Evolutionary conservation across 2,329 filamentous ascomycete genomes (phyloP).

Genomic region (Diaporthe sp.): DNA sequence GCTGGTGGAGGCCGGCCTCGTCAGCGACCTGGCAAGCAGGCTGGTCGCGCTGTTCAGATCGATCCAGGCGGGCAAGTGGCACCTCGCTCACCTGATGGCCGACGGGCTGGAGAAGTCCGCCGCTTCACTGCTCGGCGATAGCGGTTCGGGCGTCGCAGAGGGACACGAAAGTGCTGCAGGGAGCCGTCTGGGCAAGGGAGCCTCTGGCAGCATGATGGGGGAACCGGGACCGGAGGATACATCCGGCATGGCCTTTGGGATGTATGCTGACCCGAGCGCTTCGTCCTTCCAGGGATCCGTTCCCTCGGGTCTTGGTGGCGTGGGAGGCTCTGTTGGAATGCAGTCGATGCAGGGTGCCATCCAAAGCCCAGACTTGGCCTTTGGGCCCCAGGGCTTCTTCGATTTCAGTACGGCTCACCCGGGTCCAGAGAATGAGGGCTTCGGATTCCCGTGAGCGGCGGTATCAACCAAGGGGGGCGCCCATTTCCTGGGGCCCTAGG

Average conservation of each 20-base stretch:
- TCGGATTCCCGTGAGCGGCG: not conserved
- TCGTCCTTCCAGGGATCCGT: not conserved
- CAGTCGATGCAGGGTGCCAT: not conserved
- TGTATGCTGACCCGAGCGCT: not conserved
- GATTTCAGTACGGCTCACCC: not conserved
- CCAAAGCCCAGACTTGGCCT: not conserved
- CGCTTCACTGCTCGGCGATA: not conserved
- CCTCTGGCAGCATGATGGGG: not conserved
- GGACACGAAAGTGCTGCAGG: not conserved
- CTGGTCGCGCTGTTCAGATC: conserved; percentile 53
- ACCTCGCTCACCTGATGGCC: conserved; percentile 58
- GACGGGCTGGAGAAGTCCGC: conserved; percentile 51
- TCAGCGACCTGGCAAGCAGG: conserved; percentile 49
- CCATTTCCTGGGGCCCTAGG: not conserved
- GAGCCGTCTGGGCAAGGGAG: not conserved
- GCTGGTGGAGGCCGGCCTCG: conserved; percentile 49
- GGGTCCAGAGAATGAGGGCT: not conserved
- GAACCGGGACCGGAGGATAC: conserved; percentile 5
- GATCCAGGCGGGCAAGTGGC: conserved; percentile 54
- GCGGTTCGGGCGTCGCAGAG: not conserved
- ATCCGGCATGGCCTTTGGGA: not conserved
- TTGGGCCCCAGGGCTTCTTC: conserved; percentile 18
- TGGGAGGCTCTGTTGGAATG: not conserved
- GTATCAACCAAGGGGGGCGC: not conserved
- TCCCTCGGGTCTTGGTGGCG: not conserved